Percentiles rank a stretch among this genome's conserved stretches.
These are phyloP conservation scores for Alloascoidea africana DNA, from an alignment of 805 yeast species.

Conservation along the genomic window DNA sequence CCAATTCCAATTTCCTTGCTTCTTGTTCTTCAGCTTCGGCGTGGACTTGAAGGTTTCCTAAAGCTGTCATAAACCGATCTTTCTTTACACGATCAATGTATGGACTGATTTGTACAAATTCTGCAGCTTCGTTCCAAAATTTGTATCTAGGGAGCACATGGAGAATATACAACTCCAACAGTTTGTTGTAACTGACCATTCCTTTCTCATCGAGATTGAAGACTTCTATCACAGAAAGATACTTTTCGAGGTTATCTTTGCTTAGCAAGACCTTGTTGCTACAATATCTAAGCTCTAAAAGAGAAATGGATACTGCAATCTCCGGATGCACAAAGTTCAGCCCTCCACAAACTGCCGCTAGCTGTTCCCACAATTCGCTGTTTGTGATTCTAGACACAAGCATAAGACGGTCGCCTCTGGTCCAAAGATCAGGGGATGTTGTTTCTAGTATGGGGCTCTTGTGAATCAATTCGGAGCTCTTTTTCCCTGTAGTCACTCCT, in stretches of 20 bases:
- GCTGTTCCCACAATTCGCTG: slow-evolving; percentile 1
- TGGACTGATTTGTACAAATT: slow-evolving; percentile 1
- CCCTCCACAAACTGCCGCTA: background rate
- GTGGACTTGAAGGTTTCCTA: background rate
- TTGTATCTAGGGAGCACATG: background rate
- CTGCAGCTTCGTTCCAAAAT: slow-evolving; percentile 2
- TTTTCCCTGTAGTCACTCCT: background rate
- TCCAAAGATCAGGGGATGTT: background rate
- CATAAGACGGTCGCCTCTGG: background rate
- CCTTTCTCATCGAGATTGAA: background rate
- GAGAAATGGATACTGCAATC: slow-evolving; percentile 1
- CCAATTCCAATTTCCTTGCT: background rate
- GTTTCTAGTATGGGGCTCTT: background rate
- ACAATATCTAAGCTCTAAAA: slow-evolving; percentile 1
- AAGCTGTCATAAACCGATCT: background rate
- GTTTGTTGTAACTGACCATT: slow-evolving; percentile 2
- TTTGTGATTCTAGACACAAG: background rate
- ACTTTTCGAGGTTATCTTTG: background rate
- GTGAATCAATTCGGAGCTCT: background rate
- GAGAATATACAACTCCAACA: slow-evolving; percentile 2
- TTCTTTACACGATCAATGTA: slow-evolving; percentile 2
- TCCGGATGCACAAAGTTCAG: background rate
- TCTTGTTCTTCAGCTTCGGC: slow-evolving; percentile 1
- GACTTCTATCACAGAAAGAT: slow-evolving; percentile 2
- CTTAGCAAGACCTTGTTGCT: background rate